Percentiles rank a stretch among this genome's conserved stretches.
Conservation (phyloP, 352 stramenopile genomes). For the Phytophthora sansomeana region DNA sequence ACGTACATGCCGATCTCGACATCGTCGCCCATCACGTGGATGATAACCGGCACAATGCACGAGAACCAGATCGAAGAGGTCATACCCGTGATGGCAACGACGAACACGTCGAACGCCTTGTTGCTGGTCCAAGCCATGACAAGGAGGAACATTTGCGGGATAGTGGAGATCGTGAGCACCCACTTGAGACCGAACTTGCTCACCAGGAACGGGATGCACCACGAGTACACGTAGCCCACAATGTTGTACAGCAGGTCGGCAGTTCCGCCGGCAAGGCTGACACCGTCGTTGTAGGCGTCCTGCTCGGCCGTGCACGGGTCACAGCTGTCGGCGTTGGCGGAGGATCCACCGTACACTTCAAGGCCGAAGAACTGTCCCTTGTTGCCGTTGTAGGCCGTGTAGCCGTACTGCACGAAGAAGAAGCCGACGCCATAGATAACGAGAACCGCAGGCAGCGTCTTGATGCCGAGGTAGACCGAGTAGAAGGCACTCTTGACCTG, state of each 20-base stretch:
- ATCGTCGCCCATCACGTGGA: constrained; percentile 43
- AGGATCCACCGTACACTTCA: constrained; percentile 39
- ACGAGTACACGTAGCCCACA: constrained; percentile 49
- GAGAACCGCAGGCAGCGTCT: constrained; percentile 45
- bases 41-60: constrained; percentile 40
- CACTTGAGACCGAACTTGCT: constrained; percentile 46
- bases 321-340: constrained; percentile 42
- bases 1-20: constrained; percentile 45
- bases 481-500: constrained; percentile 42
- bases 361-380: constrained; percentile 49
- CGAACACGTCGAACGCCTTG: constrained; percentile 37
- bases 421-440: constrained; percentile 40
- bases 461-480: constrained; percentile 48
- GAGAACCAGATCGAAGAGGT: constrained; percentile 39
- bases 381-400: constrained; percentile 41
- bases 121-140: constrained; percentile 39
- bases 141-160: constrained; percentile 50
- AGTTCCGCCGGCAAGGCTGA: constrained; percentile 45
- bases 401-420: constrained; percentile 43
- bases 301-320: constrained; percentile 38
- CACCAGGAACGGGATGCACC: constrained; percentile 47
- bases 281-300: constrained; percentile 46
- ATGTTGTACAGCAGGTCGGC: constrained; percentile 45
- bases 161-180: constrained; percentile 36
- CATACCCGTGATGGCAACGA: constrained; percentile 51